These are phyloP conservation scores for Forsythia suspensa DNA, from an alignment of 257 asterid species.

Conservation along the genomic window DNA sequence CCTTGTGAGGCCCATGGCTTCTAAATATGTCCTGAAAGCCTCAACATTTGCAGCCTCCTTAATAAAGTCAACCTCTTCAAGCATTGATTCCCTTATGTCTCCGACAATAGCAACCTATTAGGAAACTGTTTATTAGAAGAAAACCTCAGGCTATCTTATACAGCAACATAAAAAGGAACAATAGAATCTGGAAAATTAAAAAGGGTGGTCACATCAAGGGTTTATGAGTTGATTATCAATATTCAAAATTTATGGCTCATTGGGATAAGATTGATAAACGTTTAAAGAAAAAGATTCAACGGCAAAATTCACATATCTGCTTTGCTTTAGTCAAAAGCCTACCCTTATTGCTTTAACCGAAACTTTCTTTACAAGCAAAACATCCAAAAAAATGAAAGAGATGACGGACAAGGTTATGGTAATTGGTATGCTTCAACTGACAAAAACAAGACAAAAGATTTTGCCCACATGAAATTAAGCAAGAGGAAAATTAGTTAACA, in stretches of 20 bases:
- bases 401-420: background rate
- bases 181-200: slow-evolving; percentile 11
- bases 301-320: background rate
- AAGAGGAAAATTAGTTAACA: background rate
- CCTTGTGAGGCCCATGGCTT: slow-evolving; percentile 80
- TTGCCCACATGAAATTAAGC: background rate
- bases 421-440: background rate
- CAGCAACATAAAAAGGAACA: slow-evolving; percentile 1
- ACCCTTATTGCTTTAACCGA: background rate
- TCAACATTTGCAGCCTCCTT: slow-evolving; percentile 91
- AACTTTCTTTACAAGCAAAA: background rate
- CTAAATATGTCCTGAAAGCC: slow-evolving; percentile 82
- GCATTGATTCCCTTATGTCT: slow-evolving; percentile 97
- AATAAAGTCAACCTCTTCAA: slow-evolving; percentile 93
- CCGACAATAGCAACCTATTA: slow-evolving; percentile 87
- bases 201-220: background rate
- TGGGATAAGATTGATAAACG: slow-evolving; percentile 6
- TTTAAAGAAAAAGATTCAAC: background rate
- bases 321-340: slow-evolving; percentile 11
- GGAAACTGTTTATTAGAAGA: slow-evolving; percentile 25
- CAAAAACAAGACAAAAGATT: background rate
- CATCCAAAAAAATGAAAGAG: background rate
- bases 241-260: background rate
- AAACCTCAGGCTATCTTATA: background rate
- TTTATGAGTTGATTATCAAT: background rate